Evolutionary conservation across 805 yeast genomes (phyloP), one percentile per base, ranked within the genome.

Genomic region (Wickerhamomyces alni): DNA sequence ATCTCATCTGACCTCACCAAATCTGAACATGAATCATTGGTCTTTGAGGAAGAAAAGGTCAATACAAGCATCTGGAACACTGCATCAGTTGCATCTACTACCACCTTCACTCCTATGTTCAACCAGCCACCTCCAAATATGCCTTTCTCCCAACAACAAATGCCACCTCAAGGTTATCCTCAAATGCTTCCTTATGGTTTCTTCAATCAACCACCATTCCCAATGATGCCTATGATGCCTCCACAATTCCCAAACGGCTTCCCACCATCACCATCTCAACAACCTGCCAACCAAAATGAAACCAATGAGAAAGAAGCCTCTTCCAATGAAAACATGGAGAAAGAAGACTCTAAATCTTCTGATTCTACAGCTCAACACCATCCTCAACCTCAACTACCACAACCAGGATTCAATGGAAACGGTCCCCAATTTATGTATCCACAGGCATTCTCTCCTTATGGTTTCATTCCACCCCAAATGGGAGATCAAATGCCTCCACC

Each of bases 61-160:
- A 44, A 46, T 35, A 36, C 42, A 24, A 72, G 65, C 50, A 74
- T 77, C 48, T 80, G 86, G 86, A 77, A 78, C 55, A 83, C 84
- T 0, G 83, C 82, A 7, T 63, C 80, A 16, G 80, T 83, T 4
- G 84, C 82, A 3, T 62, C 78, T 27, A 81, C 85, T 1, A 38
- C 57, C 9, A 62, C 81, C 1, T 80, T 80, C 53, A 74, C 74
- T 12, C 85, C 86, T 17, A 52, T 52, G 54, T 50, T 44, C 33
- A 50, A 45, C 17, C 43, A 46, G 39, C 52, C 44, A 59, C 30
- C 39, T 42, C 50, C 40, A 34, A 34, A 31, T 13, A 18, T 19
- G 7, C 21, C 25, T 13, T 18, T n/a, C n/a, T 26, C 25, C 10
- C 26, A 31, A 8, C 33, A 30, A n/a, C 43, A 43, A 17, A 26